Conservation (phyloP, 208 protist genomes). For the Crithidia mellificae region DNA sequence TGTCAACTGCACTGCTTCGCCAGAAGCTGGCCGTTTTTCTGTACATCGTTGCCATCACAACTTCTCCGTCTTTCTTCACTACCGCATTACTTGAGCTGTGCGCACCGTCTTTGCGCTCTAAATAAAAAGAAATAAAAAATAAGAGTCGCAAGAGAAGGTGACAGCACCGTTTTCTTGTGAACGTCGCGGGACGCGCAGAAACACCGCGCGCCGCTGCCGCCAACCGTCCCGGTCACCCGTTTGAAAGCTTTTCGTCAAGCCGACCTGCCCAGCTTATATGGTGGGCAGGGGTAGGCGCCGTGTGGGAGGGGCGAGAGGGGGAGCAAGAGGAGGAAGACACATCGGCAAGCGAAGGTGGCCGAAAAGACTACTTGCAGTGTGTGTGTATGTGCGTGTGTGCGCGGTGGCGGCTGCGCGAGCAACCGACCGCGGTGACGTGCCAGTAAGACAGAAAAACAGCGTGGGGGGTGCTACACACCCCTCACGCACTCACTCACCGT, state of each 20-base stretch:
- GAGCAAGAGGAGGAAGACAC: neutral
- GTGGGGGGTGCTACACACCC: too few relatives aligned
- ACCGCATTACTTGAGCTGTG: too few relatives aligned
- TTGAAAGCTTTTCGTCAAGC: conserved; percentile 11
- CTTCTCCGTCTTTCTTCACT: too few relatives aligned
- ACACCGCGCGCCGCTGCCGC: neutral
- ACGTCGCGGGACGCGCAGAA: too few relatives aligned
- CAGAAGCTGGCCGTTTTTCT: too few relatives aligned
- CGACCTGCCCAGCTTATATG: conserved; percentile 11
- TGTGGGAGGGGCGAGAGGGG: neutral
- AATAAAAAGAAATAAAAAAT: too few relatives aligned
- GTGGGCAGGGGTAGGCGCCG: neutral
- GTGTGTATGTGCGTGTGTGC: too few relatives aligned
- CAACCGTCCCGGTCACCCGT: conserved; percentile 11
- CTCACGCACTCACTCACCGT: neutral
- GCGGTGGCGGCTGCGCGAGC: neutral
- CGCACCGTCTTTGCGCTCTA: too few relatives aligned
- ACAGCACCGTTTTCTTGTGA: neutral
- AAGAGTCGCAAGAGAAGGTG: neutral
- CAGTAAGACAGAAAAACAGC: too few relatives aligned
- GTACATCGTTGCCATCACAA: too few relatives aligned
- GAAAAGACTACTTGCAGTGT: neutral
- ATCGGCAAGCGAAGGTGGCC: neutral
- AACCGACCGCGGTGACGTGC: neutral
- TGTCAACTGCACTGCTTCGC: too few relatives aligned